These are phyloP conservation scores for Ichthyophthirius multifiliis DNA, from an alignment of 169 alveolate species.

Conservation along the genomic window DNA sequence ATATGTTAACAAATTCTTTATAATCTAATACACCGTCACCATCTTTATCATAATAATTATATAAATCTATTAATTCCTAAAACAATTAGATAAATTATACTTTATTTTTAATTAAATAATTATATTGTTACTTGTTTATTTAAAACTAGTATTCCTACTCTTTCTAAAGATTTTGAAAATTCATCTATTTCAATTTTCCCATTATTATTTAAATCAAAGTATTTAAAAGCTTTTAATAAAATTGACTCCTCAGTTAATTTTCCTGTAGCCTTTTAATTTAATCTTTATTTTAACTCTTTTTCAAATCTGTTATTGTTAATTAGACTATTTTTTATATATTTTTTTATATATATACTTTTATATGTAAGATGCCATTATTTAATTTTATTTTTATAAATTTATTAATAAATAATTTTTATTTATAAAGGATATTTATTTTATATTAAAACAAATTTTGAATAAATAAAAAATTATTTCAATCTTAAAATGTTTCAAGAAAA, in stretches of 20 bases:
- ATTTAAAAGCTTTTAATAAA: constrained; percentile 62
- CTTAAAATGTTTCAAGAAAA: too few relatives aligned
- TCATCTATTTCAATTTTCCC: constrained; percentile 56
- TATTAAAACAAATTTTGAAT: too few relatives aligned
- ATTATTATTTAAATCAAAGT: constrained; percentile 69
- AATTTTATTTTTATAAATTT: too few relatives aligned
- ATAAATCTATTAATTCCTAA: constrained; percentile 7
- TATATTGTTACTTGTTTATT: background rate
- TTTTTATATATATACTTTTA: too few relatives aligned
- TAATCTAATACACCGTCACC: constrained; percentile 66
- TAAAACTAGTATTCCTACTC: constrained; percentile 60
- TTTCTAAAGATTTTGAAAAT: constrained; percentile 62
- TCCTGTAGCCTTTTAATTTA: constrained; percentile 61
- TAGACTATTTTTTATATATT: too few relatives aligned
- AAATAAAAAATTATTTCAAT: too few relatives aligned
- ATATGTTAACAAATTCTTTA: constrained; percentile 53
- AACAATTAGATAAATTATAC: background rate
- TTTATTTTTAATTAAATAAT: too few relatives aligned
- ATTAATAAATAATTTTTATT: too few relatives aligned
- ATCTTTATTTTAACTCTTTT: constrained; percentile 62
- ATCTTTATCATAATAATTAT: constrained; percentile 39
- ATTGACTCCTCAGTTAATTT: constrained; percentile 52
- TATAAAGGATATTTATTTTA: too few relatives aligned
- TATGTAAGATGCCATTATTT: too few relatives aligned
- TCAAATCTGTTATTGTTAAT: constrained; percentile 62